Evolutionary conservation across 2,329 filamentous ascomycete species (phyloP).

Genomic region (Pseudocercospora fuligena): DNA sequence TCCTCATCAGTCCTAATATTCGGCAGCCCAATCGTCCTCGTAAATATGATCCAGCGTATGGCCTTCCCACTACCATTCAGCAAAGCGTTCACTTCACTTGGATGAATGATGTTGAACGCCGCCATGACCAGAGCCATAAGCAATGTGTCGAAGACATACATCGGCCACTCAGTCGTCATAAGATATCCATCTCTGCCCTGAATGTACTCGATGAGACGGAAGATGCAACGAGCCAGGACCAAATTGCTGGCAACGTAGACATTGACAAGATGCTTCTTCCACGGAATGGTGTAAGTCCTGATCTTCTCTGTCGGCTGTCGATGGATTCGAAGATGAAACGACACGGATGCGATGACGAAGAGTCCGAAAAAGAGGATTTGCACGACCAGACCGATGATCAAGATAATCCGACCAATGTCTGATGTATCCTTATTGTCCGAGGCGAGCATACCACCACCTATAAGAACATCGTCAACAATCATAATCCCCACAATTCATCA

Average conservation of each 20-base stretch:
- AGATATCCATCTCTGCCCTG: conserved; percentile 52
- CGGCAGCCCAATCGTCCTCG: not conserved
- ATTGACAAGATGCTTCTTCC: conserved; percentile 46
- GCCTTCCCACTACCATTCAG: conserved; percentile 5
- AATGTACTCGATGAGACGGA: conserved; percentile 56
- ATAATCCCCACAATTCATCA: no score
- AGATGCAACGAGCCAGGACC: conserved; percentile 55
- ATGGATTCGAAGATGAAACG: conserved; percentile 37
- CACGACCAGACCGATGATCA: conserved; percentile 55
- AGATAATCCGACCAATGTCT: conserved; percentile 48
- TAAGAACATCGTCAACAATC: not conserved
- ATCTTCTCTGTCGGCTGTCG: not conserved
- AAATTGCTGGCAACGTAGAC: conserved; percentile 51
- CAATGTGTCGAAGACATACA: conserved; percentile 27
- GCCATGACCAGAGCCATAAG: conserved; percentile 22
- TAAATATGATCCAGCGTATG: not conserved
- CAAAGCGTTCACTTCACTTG: conserved; percentile 15
- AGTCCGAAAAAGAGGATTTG: conserved; percentile 58
- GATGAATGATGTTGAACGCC: conserved; percentile 5
- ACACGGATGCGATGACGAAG: conserved; percentile 46
- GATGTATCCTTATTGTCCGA: conserved; percentile 11
- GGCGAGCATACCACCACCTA: conserved; percentile 2
- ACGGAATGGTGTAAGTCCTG: conserved; percentile 21
- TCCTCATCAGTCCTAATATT: not conserved
- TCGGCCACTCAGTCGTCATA: conserved; percentile 40